These are phyloP conservation scores for Pulveroboletus ravenelii DNA, from an alignment of 768 basidiomycete species.

Conservation along the genomic window DNA sequence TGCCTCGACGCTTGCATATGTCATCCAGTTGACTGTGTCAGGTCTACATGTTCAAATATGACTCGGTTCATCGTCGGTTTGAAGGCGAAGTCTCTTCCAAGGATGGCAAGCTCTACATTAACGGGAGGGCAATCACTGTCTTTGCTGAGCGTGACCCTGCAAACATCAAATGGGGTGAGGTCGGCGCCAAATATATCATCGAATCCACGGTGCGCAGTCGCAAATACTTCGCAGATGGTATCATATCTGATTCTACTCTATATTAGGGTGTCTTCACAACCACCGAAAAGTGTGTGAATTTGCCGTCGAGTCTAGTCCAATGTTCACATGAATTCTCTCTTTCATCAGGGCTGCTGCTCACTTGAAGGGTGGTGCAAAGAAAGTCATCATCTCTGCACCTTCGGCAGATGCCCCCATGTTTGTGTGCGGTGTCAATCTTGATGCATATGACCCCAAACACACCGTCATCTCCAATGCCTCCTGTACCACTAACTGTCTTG, in stretches of 20 bases:
- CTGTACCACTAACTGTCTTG: conserved; percentile 99
- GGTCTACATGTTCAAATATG: conserved; percentile 99
- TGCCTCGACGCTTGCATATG: neutral
- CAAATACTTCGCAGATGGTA: neutral
- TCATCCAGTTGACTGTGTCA: conserved; percentile 25
- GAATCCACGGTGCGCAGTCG: conserved; percentile 77
- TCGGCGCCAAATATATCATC: conserved; percentile 88
- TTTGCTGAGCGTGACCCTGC: conserved; percentile 85
- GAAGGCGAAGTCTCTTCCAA: conserved; percentile 76
- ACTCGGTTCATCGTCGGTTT: conserved; percentile 91
- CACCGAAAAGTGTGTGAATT: conserved; percentile 63
- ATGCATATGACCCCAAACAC: conserved; percentile 83
- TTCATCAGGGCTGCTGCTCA: conserved; percentile 74
- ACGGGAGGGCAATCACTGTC: conserved; percentile 72
- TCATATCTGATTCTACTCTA: conserved; percentile 3
- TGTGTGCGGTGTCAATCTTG: conserved; percentile 93
- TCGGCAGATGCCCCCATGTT: conserved; percentile 97
- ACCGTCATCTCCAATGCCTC: conserved; percentile 97
- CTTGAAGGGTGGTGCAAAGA: conserved; percentile 98
- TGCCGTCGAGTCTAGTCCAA: neutral
- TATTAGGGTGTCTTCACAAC: conserved; percentile 94
- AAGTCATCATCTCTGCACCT: conserved; percentile 98
- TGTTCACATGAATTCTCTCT: conserved; percentile 8
- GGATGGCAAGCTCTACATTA: conserved; percentile 86
- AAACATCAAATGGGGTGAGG: conserved; percentile 74